Base-by-base conservation (phyloP, 352 stramenopile genomes). In the Globisporangium nunn region DNA sequence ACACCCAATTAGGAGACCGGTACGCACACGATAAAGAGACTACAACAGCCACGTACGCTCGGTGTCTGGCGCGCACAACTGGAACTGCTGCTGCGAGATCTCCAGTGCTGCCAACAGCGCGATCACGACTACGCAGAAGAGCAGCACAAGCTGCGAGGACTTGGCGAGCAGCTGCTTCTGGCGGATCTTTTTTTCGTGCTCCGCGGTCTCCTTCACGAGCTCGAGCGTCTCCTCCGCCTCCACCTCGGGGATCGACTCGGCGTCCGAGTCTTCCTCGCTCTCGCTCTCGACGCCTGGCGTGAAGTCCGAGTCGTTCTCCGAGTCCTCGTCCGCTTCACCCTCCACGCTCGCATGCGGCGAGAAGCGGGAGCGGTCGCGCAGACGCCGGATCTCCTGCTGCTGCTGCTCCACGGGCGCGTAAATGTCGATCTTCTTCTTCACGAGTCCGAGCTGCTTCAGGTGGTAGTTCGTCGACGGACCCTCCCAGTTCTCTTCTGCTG, bases 341-440 rank as follows among this genome's bases (percentile, higher is more conserved):
- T 53, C 71, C 5, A 68, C 66, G 35, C 66, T 71, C 47, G 65
- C 59, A 14, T 62, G 54, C 6, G 74, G 66, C 64, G 78, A 68
- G 58, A 81, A 85, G 56, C 74, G 75, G 28, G 72, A 60, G 23
- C 81, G 76, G 33, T 87, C 75, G 18, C 81, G 75, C 35, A 83
- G 63, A 18, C 74, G 77, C 12, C 78, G 76, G 29, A 91, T 69
- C 56, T 88, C 76, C 30, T 75, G 50, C 63, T 90, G 64, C 65
- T 92, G 79, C 50, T 84, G 74, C 6, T 78, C 66, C 17, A 85
- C 46, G 1, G 82, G 76, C 4, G 78, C 78, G 50, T 92, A 92
- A 43, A 92, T 92, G 59, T 92, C 82, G 57, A 92, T 74, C 64
- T 88, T 87, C 43, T 90, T 69, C 47, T 84, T 66, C 33, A 52